A percentile compares a stretch with the other conserved stretches of the same genome.
Conservation (phyloP, 768 basidiomycete species). For the Trametes cinnabarina region DNA sequence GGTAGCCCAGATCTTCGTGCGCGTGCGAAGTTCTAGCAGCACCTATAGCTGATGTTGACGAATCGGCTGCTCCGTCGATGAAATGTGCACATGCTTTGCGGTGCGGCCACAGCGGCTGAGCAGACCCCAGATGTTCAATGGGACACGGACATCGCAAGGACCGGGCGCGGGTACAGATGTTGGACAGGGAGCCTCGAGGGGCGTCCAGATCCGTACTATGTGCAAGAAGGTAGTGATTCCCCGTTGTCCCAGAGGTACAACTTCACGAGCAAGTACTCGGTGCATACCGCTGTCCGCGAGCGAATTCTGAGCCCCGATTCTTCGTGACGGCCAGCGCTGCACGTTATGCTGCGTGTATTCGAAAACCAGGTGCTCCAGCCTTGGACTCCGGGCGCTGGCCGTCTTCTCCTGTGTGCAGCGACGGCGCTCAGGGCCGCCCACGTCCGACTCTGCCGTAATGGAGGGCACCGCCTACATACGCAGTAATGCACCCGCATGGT, state of each 20-base stretch:
- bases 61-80: neutral
- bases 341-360: too few species aligned
- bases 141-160: neutral
- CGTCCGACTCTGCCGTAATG: neutral
- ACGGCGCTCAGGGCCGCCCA: neutral
- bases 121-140: neutral
- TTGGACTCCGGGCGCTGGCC: too few species aligned
- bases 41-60: neutral
- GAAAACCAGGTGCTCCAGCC: too few species aligned
- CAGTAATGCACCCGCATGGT: conserved; percentile 3
- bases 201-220: too few species aligned
- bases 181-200: too few species aligned
- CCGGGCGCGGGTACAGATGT: neutral
- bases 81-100: neutral
- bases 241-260: too few species aligned
- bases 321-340: too few species aligned
- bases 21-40: neutral
- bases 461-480: neutral
- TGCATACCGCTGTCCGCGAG: too few species aligned
- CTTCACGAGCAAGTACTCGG: too few species aligned
- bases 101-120: neutral
- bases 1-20: neutral
- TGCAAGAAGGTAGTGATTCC: too few species aligned
- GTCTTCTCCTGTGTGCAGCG: neutral
- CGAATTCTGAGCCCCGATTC: too few species aligned